phyloP scores from a whole-genome alignment of 1,139 yeast species.

The Yamadazyma membranifaciens region DNA sequence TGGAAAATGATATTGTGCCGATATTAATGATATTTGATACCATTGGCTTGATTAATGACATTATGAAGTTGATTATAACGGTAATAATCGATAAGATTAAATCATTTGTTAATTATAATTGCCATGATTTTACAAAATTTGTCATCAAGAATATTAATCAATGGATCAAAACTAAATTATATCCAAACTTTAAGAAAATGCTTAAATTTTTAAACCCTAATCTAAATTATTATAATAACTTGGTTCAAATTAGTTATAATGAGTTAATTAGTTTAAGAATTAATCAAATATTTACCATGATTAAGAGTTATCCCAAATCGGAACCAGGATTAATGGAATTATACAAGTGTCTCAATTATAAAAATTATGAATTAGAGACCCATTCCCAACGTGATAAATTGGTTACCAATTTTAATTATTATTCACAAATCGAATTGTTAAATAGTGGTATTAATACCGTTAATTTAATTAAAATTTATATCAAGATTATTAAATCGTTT shows the following conservation, averaged over 20 bases:
- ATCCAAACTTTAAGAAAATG: conserved; percentile 34
- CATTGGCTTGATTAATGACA: conserved; percentile 23
- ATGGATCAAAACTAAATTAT: conserved; percentile 40
- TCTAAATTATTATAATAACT: conserved; percentile 22
- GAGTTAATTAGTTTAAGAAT: conserved; percentile 54
- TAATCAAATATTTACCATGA: conserved; percentile 64
- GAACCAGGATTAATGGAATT: conserved; percentile 63
- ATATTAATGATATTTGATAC: conserved; percentile 11
- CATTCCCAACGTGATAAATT: conserved; percentile 45
- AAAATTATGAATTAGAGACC: conserved; percentile 15
- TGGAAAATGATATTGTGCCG: conserved; percentile 2
- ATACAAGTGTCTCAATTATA: conserved; percentile 41
- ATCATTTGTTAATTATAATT: conserved; percentile 30
- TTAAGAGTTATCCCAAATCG: conserved; percentile 58
- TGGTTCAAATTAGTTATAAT: conserved; percentile 40
- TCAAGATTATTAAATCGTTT: conserved; percentile 71
- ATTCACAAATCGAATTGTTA: conserved; percentile 52
- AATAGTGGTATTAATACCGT: conserved; percentile 85
- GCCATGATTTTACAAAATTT: conserved; percentile 44
- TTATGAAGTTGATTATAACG: conserved; percentile 39
- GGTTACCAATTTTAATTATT: conserved; percentile 53
- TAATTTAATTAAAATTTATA: conserved; percentile 68
- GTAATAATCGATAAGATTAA: conserved; percentile 42
- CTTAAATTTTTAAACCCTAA: conserved; percentile 19
- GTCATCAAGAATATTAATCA: conserved; percentile 32